A percentile compares a stretch with the other conserved stretches of the same genome.
These are phyloP conservation scores for Calamus simplicifolius DNA, from an alignment of 176 grass and related monocot species.

Conservation along the genomic window DNA sequence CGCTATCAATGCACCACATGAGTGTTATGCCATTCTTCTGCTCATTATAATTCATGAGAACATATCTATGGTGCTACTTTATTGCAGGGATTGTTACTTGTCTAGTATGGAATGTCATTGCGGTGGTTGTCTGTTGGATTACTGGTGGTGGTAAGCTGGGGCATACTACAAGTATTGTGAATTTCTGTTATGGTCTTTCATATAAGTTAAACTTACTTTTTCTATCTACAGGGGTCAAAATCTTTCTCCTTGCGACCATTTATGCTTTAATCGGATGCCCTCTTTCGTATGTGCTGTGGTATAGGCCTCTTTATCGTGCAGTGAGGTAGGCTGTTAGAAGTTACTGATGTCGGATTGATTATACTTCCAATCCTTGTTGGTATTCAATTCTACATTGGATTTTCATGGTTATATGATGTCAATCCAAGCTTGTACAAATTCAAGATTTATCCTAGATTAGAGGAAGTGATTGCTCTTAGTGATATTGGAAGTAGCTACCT, in stretches of 20 bases:
- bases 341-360: no score
- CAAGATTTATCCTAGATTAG: no score
- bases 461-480: no score
- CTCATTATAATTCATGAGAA: not conserved
- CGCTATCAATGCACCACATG: constrained; percentile 21
- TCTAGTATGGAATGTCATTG: constrained; percentile 3
- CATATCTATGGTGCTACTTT: no score
- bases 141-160: constrained; percentile 4
- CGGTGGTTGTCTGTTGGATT: constrained; percentile 10
- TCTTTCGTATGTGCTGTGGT: constrained; percentile 90
- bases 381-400: no score
- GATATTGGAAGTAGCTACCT: no score
- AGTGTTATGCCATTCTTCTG: constrained; percentile 15
- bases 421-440: no score
- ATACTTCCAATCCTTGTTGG: no score
- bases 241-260: constrained; percentile 87
- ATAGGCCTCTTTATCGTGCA: constrained; percentile 80
- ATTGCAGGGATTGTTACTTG: constrained; percentile 1
- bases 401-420: no score
- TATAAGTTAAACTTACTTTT: not conserved
- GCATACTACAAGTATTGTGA: no score
- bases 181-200: no score
- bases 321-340: constrained; percentile 50
- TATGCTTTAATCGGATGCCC: constrained; percentile 84
- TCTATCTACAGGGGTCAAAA: constrained; percentile 52